A percentile compares a stretch with the other conserved stretches of the same genome.
Evolutionary conservation across 2,329 filamentous ascomycete genomes (phyloP).

Genomic region (Stachybotrys elegans): DNA sequence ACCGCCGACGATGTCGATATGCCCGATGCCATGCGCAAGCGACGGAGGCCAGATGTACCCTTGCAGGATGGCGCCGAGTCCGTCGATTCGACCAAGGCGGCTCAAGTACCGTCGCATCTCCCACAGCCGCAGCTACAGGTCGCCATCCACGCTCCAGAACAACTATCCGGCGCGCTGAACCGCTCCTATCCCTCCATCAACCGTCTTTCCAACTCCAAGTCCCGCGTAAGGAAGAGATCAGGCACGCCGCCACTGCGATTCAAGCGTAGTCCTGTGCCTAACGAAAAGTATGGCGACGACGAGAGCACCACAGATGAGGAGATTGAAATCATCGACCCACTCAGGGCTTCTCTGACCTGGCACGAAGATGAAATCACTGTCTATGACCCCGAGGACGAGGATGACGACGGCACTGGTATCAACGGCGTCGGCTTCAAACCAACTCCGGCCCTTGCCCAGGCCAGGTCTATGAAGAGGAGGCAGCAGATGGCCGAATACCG

Average conservation of each 20-base stretch:
- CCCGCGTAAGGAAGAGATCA: slow-evolving; percentile 26
- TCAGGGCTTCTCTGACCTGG: slow-evolving; percentile 59
- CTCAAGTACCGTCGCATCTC: slow-evolving; percentile 2
- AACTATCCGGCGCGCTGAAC: slow-evolving; percentile 16
- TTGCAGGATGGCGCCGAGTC: slow-evolving; percentile 20
- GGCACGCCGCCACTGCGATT: slow-evolving; percentile 33
- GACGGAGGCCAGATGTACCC: slow-evolving; percentile 25
- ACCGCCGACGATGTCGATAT: slow-evolving; percentile 21
- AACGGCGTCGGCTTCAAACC: slow-evolving; percentile 65
- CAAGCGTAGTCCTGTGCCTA: slow-evolving; percentile 14
- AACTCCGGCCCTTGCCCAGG: slow-evolving; percentile 55
- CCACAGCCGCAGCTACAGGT: slow-evolving; percentile 3
- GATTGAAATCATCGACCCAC: slow-evolving; percentile 40
- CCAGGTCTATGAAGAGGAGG: slow-evolving; percentile 49
- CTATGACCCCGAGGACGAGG: slow-evolving; percentile 58
- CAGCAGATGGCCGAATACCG: slow-evolving; percentile 60
- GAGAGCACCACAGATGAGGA: slow-evolving; percentile 26
- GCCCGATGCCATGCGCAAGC: slow-evolving; percentile 30
- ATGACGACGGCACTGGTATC: slow-evolving; percentile 63
- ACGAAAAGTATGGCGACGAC: slow-evolving; percentile 11
- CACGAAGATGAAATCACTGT: slow-evolving; percentile 64
- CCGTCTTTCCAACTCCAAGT: slow-evolving; percentile 32
- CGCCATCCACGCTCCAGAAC: slow-evolving; percentile 8
- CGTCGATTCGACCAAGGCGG: not conserved
- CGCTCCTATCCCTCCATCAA: slow-evolving; percentile 34